Evolutionary conservation across 345 rosid genomes (phyloP), one percentile per base, ranked within the genome.

Genomic region (Dipteronia dyeriana): DNA sequence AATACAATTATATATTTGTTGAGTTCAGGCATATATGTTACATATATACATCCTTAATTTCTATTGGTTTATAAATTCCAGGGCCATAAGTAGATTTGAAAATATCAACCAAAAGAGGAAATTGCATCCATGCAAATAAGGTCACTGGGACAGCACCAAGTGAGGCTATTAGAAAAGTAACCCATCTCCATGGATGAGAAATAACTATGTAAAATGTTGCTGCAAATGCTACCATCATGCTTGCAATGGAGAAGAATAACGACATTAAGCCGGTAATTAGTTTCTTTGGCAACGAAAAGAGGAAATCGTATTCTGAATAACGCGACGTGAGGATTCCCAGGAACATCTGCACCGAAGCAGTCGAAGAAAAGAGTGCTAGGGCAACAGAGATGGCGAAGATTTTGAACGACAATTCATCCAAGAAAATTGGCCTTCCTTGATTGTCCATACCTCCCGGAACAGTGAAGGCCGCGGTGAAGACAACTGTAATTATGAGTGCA

Each of bases 271-370:
- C 78, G 7, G 31, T 65, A 12, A 75, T 49, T 8, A 64, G 23
- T 19, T 49, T 75, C 20, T 7, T 64, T 2, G 77, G 77, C 19
- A 75, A 64, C 10, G 70, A 75, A 7, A 9, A 3, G 0, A 64
- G 62, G 9, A 75, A 75, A 47, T 64, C 70, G 4, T 75, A 70
- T 75, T 75, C 47, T 9, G 70, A 13, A 2, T 47, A 75, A 3
- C 70, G 70, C 12, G 77, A 63, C 31, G 77, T 19, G n/a, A 64
- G 61, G 62, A 75, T 75, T 9, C 77, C 62, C 62, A 75, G 31
- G 45, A 75, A 75, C 77, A 47, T 65, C 1, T 63, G 63, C 7
- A 64, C 25, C 14, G 70, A 64, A 64, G 62, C 23, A 13, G 41
- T 16, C 2, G 70, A 63, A 1, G 61, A 75, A n/a, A 62, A 75